These are phyloP conservation scores for Epichloe coenophiala DNA, from an alignment of 2,329 filamentous ascomycete species.

Conservation along the genomic window DNA sequence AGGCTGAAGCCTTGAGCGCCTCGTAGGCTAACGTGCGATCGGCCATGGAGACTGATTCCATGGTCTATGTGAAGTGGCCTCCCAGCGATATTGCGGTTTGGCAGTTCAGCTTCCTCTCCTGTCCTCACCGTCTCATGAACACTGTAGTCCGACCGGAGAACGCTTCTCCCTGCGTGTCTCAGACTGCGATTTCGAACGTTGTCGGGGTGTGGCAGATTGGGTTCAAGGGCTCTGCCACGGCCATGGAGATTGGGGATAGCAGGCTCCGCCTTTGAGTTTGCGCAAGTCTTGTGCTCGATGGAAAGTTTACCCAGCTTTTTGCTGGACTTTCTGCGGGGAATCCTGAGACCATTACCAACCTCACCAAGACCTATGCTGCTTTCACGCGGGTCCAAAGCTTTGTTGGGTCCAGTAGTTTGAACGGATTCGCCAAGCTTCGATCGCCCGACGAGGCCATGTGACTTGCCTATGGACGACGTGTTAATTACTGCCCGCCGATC, in stretches of 20 bases:
- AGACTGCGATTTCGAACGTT: background rate
- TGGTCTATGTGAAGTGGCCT: constrained; percentile 16
- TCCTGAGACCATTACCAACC: background rate
- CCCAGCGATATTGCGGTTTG: constrained; percentile 13
- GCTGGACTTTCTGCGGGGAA: constrained; percentile 8
- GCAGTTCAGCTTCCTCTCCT: constrained; percentile 12
- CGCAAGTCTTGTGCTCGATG: background rate
- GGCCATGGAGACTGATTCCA: constrained; percentile 32
- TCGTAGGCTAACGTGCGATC: constrained; percentile 40
- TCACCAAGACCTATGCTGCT: background rate
- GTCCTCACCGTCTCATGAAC: constrained; percentile 1
- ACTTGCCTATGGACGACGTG: background rate
- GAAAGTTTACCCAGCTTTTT: constrained; percentile 1
- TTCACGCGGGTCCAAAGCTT: constrained; percentile 2
- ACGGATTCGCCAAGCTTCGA: background rate
- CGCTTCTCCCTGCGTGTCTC: background rate
- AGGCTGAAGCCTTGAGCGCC: constrained; percentile 38
- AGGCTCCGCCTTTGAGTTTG: background rate
- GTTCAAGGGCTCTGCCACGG: too few relatives aligned
- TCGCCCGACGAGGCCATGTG: background rate
- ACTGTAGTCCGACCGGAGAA: background rate
- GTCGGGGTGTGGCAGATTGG: background rate
- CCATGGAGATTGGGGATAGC: background rate
- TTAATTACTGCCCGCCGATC: background rate
- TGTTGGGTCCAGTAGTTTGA: background rate